phyloP scores from a whole-genome alignment of 2,329 filamentous ascomycete genomes.

The Cladobotryum protrusum region DNA sequence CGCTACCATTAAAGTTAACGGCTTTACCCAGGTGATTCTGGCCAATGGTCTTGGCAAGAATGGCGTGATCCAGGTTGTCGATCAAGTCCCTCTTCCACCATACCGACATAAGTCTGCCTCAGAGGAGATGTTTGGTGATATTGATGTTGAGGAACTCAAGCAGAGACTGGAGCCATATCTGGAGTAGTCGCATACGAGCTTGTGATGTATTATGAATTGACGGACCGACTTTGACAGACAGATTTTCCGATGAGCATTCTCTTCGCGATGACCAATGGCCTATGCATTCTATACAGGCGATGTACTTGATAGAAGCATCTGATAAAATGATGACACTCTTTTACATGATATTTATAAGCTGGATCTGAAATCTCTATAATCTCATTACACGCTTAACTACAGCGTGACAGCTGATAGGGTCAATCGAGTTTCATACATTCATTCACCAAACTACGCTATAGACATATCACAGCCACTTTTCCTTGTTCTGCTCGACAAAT shows the following conservation, averaged over 20 bases:
- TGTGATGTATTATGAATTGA: background rate
- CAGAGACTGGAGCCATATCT: slow-evolving; percentile 24
- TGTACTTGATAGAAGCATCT: background rate
- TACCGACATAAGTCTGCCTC: slow-evolving; percentile 34
- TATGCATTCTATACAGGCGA: background rate
- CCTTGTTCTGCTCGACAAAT: slow-evolving; percentile 27
- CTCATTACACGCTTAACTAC: no score
- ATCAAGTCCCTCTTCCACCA: slow-evolving; percentile 69
- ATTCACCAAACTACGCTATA: no score
- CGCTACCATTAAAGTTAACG: slow-evolving; percentile 69
- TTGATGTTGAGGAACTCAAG: slow-evolving; percentile 25
- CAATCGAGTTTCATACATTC: no score
- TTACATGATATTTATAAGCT: no score
- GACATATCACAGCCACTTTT: slow-evolving; percentile 15
- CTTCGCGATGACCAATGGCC: background rate
- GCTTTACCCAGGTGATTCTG: slow-evolving; percentile 57
- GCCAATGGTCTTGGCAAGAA: slow-evolving; percentile 69
- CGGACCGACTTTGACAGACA: background rate
- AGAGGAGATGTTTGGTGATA: slow-evolving; percentile 10
- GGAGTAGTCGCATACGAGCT: background rate
- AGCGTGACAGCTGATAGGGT: no score
- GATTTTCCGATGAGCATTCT: background rate
- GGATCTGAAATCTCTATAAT: no score
- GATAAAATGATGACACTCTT: background rate
- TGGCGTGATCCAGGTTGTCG: slow-evolving; percentile 75